Evolutionary conservation across 2,329 filamentous ascomycete species (phyloP), one percentile per base, ranked within the genome.

Genomic region (Orbilia oligospora): DNA sequence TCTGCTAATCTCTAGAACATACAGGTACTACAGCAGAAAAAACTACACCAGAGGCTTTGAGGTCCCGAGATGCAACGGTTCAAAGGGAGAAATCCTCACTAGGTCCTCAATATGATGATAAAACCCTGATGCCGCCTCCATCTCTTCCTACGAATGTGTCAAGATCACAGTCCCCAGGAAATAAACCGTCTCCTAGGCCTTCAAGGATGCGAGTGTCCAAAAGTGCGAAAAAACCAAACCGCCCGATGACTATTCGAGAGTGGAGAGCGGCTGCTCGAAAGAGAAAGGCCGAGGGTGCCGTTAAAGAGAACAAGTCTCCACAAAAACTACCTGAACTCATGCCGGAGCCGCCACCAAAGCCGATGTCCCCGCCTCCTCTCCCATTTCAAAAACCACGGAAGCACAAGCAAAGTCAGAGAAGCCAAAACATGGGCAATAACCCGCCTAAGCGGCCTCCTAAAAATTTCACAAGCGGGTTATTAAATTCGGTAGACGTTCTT

Each of bases 261-360:
- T 56, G 53, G 53, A 56, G 53, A 38, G 53, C 53, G 18, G 53
- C 27, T 36, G 53, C 22, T n/a, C 22, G 49, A n/a, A 30, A 3
- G 14, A 20, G 33, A 56, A 5, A 56, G 12, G 49, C 20, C 14
- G 46, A 49, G 20, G 14, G 5, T 10, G 46, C 3, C 9, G 20
- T 24, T 1, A 49, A 49, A 24, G 46, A 49, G 14, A 49, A 24
- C 20, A 10, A 9, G 20, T 18, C 20, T 22, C 46, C 46, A 24
- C n/a, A 49, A 49, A 22, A 22, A 18, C 6, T 16, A 24, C 9
- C 46, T 5, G 20, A 49, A 10, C 18, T 16, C 20, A 8, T 49
- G 5, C 18, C n/a, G 18, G 20, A 22, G 3, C 46, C 20, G 3
- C 18, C 46, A 14, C 8, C 20, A 2, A 49, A 22, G 18, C 46